A percentile compares a stretch with the other conserved stretches of the same genome.
Evolutionary conservation across 352 stramenopile species (phyloP).

Genomic region (Elongisporangium anandrum): DNA sequence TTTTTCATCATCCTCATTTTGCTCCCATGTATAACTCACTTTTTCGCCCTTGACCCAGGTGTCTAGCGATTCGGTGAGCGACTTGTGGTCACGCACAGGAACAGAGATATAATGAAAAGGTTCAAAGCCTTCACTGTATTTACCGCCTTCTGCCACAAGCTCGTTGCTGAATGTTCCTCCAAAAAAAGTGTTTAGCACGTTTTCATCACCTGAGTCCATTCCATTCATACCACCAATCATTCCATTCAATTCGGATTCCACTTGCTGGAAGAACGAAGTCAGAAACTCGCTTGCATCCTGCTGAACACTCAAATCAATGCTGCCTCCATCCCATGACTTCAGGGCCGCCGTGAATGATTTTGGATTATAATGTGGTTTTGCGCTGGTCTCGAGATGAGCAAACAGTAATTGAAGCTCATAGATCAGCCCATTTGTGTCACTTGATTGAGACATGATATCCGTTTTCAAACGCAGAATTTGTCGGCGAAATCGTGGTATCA

Average conservation of each 20-base stretch:
- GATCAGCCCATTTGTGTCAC: conserved; percentile 29
- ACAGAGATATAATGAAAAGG: conserved; percentile 91
- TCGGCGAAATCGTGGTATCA: conserved; percentile 89
- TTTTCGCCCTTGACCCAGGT: conserved; percentile 88
- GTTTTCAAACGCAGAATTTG: conserved; percentile 73
- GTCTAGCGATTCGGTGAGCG: conserved; percentile 80
- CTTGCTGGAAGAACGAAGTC: conserved; percentile 91
- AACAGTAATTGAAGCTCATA: conserved; percentile 91
- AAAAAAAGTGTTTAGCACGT: conserved; percentile 84
- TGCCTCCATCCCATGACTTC: conserved; percentile 87
- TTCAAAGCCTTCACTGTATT: conserved; percentile 87
- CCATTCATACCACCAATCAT: conserved; percentile 20
- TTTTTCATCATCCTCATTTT: conserved; percentile 20
- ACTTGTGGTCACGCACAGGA: conserved; percentile 84
- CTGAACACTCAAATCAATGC: conserved; percentile 88
- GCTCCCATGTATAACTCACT: conserved; percentile 90
- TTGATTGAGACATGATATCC: conserved; percentile 3
- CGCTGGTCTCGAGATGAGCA: conserved; percentile 83
- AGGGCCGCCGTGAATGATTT: conserved; percentile 71
- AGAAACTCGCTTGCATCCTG: conserved; percentile 93
- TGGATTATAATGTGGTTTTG: conserved; percentile 84
- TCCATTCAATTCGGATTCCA: conserved; percentile 90
- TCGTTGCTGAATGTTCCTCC: conserved; percentile 91
- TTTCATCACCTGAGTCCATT: conserved; percentile 52
- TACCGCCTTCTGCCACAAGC: conserved; percentile 80